Conservation (phyloP, 164 flowering plant species). For the Vitis labrusca region DNA sequence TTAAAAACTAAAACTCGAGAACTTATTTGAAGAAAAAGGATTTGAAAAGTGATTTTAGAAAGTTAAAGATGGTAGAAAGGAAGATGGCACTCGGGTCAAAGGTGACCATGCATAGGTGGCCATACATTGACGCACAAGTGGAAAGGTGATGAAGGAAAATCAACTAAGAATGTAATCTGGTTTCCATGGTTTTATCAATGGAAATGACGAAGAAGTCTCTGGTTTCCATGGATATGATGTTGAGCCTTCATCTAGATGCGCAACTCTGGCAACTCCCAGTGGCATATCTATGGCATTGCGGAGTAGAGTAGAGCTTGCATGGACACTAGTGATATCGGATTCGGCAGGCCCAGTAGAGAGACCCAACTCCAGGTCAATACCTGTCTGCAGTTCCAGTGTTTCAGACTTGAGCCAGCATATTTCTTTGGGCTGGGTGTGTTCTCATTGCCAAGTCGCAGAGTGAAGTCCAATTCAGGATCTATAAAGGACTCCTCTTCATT, state of each 20-base stretch:
- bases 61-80: too few relatives aligned
- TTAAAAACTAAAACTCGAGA: too few relatives aligned
- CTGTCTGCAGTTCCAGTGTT: conserved; percentile 30
- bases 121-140: too few relatives aligned
- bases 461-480: conserved; percentile 76
- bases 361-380: conserved; percentile 68
- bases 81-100: too few relatives aligned
- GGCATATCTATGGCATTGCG: conserved; percentile 23
- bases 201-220: conserved; percentile 20
- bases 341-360: conserved; percentile 73
- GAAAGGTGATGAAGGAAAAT: too few relatives aligned
- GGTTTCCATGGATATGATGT: conserved; percentile 33
- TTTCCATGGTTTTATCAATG: conserved; percentile 1
- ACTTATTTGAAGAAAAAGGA: too few relatives aligned
- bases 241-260: conserved; percentile 46
- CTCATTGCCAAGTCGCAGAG: conserved; percentile 75
- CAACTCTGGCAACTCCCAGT: conserved; percentile 5
- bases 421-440: conserved; percentile 44
- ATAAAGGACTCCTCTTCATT: conserved; percentile 80
- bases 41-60: too few relatives aligned
- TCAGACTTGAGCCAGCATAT: conserved; percentile 21
- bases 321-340: conserved; percentile 64
- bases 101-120: too few relatives aligned
- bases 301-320: conserved; percentile 22
- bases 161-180: too few relatives aligned